Evolutionary conservation across 1,284 basidiomycete genomes (phyloP).

Genomic region (Ceratobasidium sp.): DNA sequence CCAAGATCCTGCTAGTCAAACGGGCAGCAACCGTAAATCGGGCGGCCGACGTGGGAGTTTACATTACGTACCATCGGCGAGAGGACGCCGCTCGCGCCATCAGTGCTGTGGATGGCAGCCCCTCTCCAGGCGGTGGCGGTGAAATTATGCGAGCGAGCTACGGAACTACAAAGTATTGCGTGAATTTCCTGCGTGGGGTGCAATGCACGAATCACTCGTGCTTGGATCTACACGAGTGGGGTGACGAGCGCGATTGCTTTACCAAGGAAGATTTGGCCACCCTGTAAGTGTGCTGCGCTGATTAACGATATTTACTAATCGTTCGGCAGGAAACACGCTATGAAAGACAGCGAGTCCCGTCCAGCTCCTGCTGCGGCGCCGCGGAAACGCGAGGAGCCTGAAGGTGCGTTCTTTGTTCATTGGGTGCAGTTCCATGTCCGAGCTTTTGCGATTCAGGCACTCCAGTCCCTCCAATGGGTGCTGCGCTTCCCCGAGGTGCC

Average conservation of each 20-base stretch:
- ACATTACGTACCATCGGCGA: conserved; percentile 94
- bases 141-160: conserved; percentile 91
- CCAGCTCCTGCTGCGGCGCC: conserved; percentile 51
- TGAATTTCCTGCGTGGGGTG: conserved; percentile 88
- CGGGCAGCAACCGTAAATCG: conserved; percentile 70
- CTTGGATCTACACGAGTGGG: conserved; percentile 97
- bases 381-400: conserved; percentile 63
- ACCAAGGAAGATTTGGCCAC: conserved; percentile 92
- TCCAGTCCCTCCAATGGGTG: conserved; percentile 47
- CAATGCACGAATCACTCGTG: conserved; percentile 89
- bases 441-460: conserved; percentile 37
- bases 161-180: conserved; percentile 98
- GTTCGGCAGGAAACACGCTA: conserved; percentile 75
- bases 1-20: conserved; percentile 93
- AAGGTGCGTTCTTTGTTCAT: conserved; percentile 57
- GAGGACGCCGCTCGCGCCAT: conserved; percentile 97
- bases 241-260: conserved; percentile 97
- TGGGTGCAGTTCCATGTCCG: not conserved
- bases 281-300: conserved; percentile 61
- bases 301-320: conserved; percentile 44
- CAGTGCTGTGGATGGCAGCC: conserved; percentile 88
- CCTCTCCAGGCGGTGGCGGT: conserved; percentile 79
- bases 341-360: conserved; percentile 81
- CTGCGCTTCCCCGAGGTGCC: conserved; percentile 78
- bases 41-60: conserved; percentile 86